Conservation (phyloP, 257 asterid species). For the Linaria vulgaris region DNA sequence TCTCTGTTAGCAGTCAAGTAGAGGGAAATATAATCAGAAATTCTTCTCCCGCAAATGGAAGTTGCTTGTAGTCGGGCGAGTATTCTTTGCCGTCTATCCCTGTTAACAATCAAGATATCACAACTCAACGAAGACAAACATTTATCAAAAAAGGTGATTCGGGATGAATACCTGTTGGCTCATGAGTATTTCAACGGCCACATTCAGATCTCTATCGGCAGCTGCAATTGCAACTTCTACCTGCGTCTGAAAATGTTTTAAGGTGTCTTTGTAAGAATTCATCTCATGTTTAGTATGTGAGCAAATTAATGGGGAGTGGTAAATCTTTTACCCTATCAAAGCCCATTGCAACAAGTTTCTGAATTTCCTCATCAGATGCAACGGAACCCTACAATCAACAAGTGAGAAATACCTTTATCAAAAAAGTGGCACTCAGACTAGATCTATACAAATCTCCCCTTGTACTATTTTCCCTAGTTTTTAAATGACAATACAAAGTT, state of each 20-base stretch:
- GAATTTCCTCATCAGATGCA: conserved; percentile 66
- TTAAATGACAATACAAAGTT: too few species aligned
- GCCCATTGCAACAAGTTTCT: conserved; percentile 93
- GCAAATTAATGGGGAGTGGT: background rate
- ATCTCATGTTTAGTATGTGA: background rate
- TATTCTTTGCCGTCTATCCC: conserved; percentile 30
- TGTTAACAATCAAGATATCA: conserved; percentile 23
- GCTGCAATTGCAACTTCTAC: conserved; percentile 94
- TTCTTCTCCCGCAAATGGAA: conserved; percentile 18
- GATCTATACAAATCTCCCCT: too few species aligned
- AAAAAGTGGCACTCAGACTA: too few species aligned
- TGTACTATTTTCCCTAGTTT: too few species aligned
- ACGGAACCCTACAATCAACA: conserved; percentile 39
- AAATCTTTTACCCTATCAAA: conserved; percentile 69
- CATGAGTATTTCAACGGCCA: conserved; percentile 93
- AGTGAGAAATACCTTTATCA: background rate
- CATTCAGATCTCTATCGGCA: conserved; percentile 82
- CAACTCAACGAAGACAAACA: conserved; percentile 8
- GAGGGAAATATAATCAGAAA: conserved; percentile 14
- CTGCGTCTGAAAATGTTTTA: conserved; percentile 62
- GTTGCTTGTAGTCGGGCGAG: background rate
- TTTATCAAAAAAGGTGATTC: background rate
- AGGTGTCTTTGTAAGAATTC: background rate
- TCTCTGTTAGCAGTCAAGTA: conserved; percentile 14
- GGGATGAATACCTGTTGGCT: conserved; percentile 71